Evolutionary conservation across 805 yeast species (phyloP).

Genomic region (Candida boidinii): DNA sequence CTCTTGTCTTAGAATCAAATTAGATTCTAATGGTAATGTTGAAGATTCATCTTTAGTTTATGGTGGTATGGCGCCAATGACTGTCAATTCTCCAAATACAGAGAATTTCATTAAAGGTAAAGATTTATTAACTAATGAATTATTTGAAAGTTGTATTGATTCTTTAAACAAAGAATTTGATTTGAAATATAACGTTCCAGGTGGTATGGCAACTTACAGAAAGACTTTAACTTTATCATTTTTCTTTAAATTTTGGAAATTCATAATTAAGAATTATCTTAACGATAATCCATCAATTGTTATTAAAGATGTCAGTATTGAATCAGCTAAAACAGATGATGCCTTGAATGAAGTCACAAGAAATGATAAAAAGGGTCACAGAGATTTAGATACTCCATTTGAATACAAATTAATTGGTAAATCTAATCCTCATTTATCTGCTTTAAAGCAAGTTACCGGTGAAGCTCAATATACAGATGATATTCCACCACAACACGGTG

Average conservation of each 20-base stretch:
- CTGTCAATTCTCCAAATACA: slow-evolving; percentile 29
- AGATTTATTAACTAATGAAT: slow-evolving; percentile 13
- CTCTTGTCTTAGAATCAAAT: slow-evolving; percentile 26
- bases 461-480: slow-evolving; percentile 39
- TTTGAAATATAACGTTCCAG: slow-evolving; percentile 35
- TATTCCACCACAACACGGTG: slow-evolving; percentile 31
- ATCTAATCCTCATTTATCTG: slow-evolving; percentile 34
- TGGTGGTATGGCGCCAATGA: slow-evolving; percentile 43
- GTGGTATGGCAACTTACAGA: slow-evolving; percentile 40
- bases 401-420: slow-evolving; percentile 31
- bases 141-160: slow-evolving; percentile 23
- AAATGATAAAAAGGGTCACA: slow-evolving; percentile 26
- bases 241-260: slow-evolving; percentile 34
- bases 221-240: slow-evolving; percentile 35
- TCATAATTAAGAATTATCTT: slow-evolving; percentile 14
- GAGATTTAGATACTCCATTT: slow-evolving; percentile 30
- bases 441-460: slow-evolving; percentile 38
- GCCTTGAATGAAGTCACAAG: slow-evolving; percentile 27
- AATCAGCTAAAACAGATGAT: too few species aligned
- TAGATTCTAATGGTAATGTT: slow-evolving; percentile 16
- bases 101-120: slow-evolving; percentile 16
- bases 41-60: slow-evolving; percentile 27
- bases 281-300: background rate
- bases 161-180: slow-evolving; percentile 25
- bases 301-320: slow-evolving; percentile 17